Conservation (phyloP, 257 asterid genomes). For the Solanum sejunctum region DNA sequence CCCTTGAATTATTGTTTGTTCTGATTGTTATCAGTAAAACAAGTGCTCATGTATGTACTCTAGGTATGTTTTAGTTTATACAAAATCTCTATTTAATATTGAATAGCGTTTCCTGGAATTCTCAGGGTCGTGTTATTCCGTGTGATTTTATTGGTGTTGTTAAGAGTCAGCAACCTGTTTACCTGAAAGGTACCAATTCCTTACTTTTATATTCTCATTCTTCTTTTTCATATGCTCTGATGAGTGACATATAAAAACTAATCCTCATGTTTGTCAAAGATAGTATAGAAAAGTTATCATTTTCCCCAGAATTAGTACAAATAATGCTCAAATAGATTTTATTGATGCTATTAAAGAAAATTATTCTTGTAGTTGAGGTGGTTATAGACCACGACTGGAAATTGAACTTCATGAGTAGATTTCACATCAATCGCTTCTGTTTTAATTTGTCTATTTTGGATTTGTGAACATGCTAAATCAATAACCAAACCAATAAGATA, state of each 20-base stretch:
- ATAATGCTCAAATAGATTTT: not conserved
- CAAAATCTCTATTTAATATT: not conserved
- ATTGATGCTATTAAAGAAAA: not conserved
- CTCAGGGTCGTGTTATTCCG: constrained; percentile 96
- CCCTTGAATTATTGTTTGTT: not conserved
- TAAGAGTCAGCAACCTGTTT: constrained; percentile 93
- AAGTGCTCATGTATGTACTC: not conserved
- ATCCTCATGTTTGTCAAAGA: not conserved
- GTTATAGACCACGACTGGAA: not conserved
- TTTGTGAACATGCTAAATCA: no score
- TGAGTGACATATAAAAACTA: not conserved
- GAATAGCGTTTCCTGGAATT: constrained; percentile 2
- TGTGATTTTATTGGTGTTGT: constrained; percentile 97
- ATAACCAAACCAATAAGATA: no score
- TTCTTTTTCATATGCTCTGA: constrained; percentile 1
- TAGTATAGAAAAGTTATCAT: not conserved
- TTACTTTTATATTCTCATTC: not conserved
- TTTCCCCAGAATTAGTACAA: not conserved
- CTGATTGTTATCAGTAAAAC: not conserved
- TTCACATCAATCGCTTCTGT: no score
- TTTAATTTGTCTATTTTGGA: no score
- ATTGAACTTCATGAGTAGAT: not conserved
- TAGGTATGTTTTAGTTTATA: not conserved
- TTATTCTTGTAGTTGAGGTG: not conserved
- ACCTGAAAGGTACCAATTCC: constrained; percentile 55